These are phyloP conservation scores for Quercus wislizeni DNA, from an alignment of 306 rosid genomes.

Conservation along the genomic window DNA sequence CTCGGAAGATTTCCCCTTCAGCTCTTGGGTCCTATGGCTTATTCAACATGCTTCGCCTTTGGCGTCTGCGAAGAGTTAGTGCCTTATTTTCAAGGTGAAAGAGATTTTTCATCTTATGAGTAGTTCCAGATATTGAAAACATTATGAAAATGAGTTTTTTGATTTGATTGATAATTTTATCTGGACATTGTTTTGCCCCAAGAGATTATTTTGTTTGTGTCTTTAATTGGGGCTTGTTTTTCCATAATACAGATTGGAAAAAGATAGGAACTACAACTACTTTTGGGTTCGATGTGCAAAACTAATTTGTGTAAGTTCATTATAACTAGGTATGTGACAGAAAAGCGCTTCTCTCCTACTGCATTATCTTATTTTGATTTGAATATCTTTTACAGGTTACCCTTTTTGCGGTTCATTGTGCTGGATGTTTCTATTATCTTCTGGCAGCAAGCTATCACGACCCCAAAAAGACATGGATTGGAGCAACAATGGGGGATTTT, in stretches of 20 bases:
- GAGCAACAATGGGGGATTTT: constrained; percentile 46
- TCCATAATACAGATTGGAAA: constrained; percentile 65
- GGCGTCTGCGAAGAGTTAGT: constrained; percentile 97
- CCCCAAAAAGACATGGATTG: constrained; percentile 77
- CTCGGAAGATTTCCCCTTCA: constrained; percentile 42
- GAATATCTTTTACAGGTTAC: constrained; percentile 62
- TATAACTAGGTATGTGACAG: background rate
- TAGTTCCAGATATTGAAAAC: background rate
- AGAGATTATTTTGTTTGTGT: background rate
- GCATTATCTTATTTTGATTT: constrained; percentile 17
- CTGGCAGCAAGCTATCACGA: constrained; percentile 73
- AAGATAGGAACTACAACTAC: constrained; percentile 79
- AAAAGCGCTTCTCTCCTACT: background rate
- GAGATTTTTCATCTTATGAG: background rate
- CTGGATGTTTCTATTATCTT: constrained; percentile 86
- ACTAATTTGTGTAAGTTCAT: constrained; percentile 71
- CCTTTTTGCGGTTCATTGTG: constrained; percentile 79
- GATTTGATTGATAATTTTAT: background rate
- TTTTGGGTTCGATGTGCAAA: constrained; percentile 92
- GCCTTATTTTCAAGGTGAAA: constrained; percentile 72
- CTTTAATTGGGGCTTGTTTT: background rate
- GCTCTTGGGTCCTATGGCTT: constrained; percentile 63
- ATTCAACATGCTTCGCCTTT: constrained; percentile 90
- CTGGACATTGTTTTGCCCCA: background rate
- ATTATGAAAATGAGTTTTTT: background rate